These are phyloP conservation scores for Termitomyces sp. DNA, from an alignment of 768 basidiomycete species.

Conservation along the genomic window DNA sequence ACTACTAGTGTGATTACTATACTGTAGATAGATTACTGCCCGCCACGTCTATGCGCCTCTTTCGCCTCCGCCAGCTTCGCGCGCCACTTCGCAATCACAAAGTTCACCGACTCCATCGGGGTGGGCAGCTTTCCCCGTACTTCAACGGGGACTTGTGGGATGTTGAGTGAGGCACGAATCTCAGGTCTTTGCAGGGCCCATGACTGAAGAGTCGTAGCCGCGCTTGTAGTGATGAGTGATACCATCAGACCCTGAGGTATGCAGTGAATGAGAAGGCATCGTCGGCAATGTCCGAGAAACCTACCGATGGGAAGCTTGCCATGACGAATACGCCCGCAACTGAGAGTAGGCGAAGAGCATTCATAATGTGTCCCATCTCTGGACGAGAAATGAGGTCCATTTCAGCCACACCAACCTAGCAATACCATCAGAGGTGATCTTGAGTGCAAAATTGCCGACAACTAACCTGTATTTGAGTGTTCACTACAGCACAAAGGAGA, in stretches of 20 bases:
- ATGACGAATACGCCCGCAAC: conserved; percentile 42
- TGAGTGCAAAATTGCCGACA: neutral
- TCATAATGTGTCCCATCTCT: conserved; percentile 62
- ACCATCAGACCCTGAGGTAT: conserved; percentile 33
- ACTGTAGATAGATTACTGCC: conserved; percentile 7
- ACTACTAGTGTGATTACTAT: neutral
- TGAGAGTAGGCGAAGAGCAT: conserved; percentile 56
- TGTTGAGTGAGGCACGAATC: conserved; percentile 32
- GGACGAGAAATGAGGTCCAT: conserved; percentile 46
- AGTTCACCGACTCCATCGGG: conserved; percentile 16
- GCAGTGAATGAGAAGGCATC: neutral
- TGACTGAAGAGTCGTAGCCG: conserved; percentile 46
- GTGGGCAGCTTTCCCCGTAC: conserved; percentile 26
- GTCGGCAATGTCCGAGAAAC: conserved; percentile 20
- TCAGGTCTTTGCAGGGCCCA: conserved; percentile 35
- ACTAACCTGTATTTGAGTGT: conserved; percentile 64
- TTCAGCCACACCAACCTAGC: conserved; percentile 43
- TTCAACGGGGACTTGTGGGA: conserved; percentile 28
- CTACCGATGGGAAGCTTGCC: conserved; percentile 58
- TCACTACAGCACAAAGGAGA: conserved; percentile 52
- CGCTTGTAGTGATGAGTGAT: conserved; percentile 33
- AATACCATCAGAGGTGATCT: neutral
- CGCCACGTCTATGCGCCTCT: conserved; percentile 11
- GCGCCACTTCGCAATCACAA: conserved; percentile 17
- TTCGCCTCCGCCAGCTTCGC: conserved; percentile 18